Conservation (phyloP, 2,329 filamentous ascomycete species). For the Phaeosphaeriaceae sp. region DNA sequence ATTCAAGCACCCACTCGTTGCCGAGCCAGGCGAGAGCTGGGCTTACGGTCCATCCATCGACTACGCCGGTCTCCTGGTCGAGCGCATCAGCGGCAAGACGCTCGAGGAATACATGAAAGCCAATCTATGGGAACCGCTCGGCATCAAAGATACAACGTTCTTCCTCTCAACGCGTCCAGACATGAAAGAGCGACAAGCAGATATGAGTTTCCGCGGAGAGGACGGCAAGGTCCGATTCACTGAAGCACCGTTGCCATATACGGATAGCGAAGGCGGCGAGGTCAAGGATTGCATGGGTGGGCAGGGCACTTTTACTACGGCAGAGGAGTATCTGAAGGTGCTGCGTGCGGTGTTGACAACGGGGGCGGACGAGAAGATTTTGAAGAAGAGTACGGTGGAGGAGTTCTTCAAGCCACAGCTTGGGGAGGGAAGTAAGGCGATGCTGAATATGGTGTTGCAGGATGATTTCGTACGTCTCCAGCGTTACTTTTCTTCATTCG, state of each 20-base stretch:
- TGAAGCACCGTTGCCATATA: slow-evolving; percentile 16
- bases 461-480: slow-evolving; percentile 23
- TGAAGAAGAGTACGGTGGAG: slow-evolving; percentile 33
- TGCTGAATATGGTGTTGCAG: slow-evolving; percentile 46
- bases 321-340: slow-evolving; percentile 41
- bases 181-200: slow-evolving; percentile 32
- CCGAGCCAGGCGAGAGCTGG: slow-evolving; percentile 59
- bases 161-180: slow-evolving; percentile 47
- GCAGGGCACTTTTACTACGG: slow-evolving; percentile 25
- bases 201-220: slow-evolving; percentile 29
- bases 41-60: slow-evolving; percentile 57
- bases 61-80: slow-evolving; percentile 57
- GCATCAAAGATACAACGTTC: slow-evolving; percentile 62
- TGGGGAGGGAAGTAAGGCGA: slow-evolving; percentile 11
- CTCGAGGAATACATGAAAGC: slow-evolving; percentile 68
- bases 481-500: too few species aligned
- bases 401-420: slow-evolving; percentile 44
- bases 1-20: slow-evolving; percentile 42
- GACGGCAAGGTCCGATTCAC: slow-evolving; percentile 18
- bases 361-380: slow-evolving; percentile 33
- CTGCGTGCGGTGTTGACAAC: slow-evolving; percentile 33
- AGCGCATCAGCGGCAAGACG: slow-evolving; percentile 53
- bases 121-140: slow-evolving; percentile 54
- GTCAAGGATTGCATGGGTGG: slow-evolving; percentile 35
- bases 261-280: slow-evolving; percentile 22